Evolutionary conservation across 106 monocot species (phyloP).

Genomic region (Phalaenopsis equestris): DNA sequence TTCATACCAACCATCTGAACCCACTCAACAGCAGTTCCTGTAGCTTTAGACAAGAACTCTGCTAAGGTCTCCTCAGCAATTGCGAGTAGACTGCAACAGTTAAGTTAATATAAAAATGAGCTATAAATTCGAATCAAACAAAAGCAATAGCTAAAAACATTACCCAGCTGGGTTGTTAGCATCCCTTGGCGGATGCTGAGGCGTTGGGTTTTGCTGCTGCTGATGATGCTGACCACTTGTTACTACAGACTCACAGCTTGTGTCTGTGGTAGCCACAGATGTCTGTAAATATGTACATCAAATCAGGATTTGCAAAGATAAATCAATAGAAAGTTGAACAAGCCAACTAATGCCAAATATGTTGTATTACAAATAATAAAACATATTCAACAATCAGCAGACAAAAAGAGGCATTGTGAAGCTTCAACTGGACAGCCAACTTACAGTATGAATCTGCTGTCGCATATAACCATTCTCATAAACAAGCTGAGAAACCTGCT

Average conservation of each 20-base stretch:
- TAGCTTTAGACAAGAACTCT: slow-evolving; percentile 72
- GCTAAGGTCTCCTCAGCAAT: slow-evolving; percentile 77
- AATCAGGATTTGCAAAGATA: neutral
- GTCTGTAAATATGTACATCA: slow-evolving; percentile 20
- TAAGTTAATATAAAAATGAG: neutral
- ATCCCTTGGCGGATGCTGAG: slow-evolving; percentile 78
- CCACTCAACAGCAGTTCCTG: slow-evolving; percentile 76
- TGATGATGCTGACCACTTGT: slow-evolving; percentile 74
- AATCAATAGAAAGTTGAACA: neutral
- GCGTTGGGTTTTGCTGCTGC: slow-evolving; percentile 61
- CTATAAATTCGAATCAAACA: neutral
- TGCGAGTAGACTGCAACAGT: slow-evolving; percentile 38
- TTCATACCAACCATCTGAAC: slow-evolving; percentile 82
- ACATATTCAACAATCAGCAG: neutral
- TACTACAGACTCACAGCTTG: slow-evolving; percentile 87
- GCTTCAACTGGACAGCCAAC: neutral
- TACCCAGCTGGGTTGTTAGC: slow-evolving; percentile 88
- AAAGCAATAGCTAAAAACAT: neutral
- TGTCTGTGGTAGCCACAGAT: slow-evolving; percentile 62
- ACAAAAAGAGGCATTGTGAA: neutral
- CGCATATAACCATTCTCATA: slow-evolving; percentile 75
- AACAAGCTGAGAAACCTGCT: slow-evolving; percentile 76
- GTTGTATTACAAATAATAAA: neutral
- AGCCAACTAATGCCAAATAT: no score
- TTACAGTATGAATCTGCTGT: slow-evolving; percentile 59